Base-by-base conservation (phyloP, 177 flowering plant genomes). In the Vitis hybrid region DNA sequence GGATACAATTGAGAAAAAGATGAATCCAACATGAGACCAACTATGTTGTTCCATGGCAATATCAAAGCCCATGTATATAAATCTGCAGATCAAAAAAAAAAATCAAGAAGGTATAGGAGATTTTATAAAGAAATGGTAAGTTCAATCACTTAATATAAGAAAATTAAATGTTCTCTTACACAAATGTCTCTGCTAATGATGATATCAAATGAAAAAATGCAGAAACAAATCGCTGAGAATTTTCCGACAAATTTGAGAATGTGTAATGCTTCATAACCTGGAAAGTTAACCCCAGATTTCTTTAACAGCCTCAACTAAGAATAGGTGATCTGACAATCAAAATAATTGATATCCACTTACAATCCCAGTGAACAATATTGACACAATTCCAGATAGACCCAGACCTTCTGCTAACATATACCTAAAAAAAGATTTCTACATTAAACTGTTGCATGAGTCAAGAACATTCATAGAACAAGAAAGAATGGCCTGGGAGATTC, bases 1-100 rank as follows among this genome's bases (percentile, higher is more conserved):
- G 99, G 99, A 96, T 96, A 96, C 99, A 84, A 96, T 90, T 52
- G 99, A 96, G 83, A 93, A 96, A 82, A 92, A 92, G 78, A 96
- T 93, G 77, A 96, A 96, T 66, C 99, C 99, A 72, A 92, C 77
- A 72, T 96, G 99, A 10, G 99, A 93, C 99, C 98, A 93, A 82
- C 98, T 96, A 78, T 96, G 99, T 70, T 90, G 80, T 78, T 96
- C 99, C 97, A 96, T 96, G 69, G 92, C 98, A 80, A 96, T 96
- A 82, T 93, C 98, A 79, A 96, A 90, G 55, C 99, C 98, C 99
- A 96, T 96, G 84, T 96, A 96, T 77, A 96, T 96, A 69, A 96
- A 96, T 67, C 99, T 96, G 90, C 80, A 80, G 51, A 59, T 53
- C 29, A 66, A 69, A 74, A 29, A 62, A 68, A 56, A n/a, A 65